phyloP scores from a whole-genome alignment of 139 green algal genomes.

The Tetradesmus obliquus region DNA sequence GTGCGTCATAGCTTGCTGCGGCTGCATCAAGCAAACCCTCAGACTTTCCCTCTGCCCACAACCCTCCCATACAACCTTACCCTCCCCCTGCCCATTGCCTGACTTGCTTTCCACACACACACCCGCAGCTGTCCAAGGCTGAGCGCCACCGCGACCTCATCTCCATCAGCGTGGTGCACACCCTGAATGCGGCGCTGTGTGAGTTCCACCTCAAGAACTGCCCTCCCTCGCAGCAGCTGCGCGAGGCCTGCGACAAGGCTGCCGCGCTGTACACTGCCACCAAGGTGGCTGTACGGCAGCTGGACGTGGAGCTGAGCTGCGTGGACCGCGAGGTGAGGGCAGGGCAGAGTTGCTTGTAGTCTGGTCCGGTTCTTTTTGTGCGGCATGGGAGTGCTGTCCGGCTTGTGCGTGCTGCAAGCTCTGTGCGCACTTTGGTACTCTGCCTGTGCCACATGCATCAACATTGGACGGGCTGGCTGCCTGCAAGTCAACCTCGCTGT shows the following conservation, averaged over 20 bases:
- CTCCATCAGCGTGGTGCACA: conserved; percentile 74
- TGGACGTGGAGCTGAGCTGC: conserved; percentile 45
- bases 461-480: too few relatives aligned
- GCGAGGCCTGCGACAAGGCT: conserved; percentile 70
- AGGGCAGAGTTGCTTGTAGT: neutral
- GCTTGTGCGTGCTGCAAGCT: neutral
- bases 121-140: conserved; percentile 26
- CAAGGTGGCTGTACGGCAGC: conserved; percentile 24
- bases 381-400: neutral
- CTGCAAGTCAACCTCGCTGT: too few relatives aligned
- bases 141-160: conserved; percentile 77
- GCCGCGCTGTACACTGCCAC: conserved; percentile 12
- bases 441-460: neutral
- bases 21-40: too few relatives aligned
- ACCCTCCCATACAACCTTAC: too few relatives aligned
- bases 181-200: conserved; percentile 87
- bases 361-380: neutral
- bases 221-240: conserved; percentile 70
- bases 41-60: too few relatives aligned
- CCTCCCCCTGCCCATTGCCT: neutral
- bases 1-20: too few relatives aligned
- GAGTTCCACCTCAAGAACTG: conserved; percentile 78
- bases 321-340: conserved; percentile 15
- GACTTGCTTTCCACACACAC: neutral
- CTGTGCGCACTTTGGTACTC: neutral